These are phyloP conservation scores for Calonectria ilicicola DNA, from an alignment of 2,329 filamentous ascomycete species.

Conservation along the genomic window DNA sequence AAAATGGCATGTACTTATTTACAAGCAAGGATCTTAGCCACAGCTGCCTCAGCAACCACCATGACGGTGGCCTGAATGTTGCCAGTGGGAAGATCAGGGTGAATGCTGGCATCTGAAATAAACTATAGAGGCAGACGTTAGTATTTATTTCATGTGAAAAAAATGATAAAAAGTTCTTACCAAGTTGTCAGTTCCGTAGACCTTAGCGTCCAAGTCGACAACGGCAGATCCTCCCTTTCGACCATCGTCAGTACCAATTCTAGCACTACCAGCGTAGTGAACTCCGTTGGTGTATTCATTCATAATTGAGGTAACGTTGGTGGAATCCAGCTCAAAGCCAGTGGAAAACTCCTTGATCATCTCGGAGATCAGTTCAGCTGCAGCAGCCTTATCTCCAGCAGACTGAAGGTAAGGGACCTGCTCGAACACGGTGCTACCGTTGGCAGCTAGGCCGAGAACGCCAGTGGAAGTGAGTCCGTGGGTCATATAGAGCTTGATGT, in stretches of 20 bases:
- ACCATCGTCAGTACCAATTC: slow-evolving; percentile 69
- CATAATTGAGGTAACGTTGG: slow-evolving; percentile 42
- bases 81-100: neutral
- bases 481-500: slow-evolving; percentile 71
- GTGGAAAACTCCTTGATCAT: neutral
- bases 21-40: neutral
- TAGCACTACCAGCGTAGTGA: slow-evolving; percentile 69
- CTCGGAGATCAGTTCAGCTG: neutral
- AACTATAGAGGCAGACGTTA: neutral
- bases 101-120: neutral
- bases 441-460: slow-evolving; percentile 68
- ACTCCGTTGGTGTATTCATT: slow-evolving; percentile 50
- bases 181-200: neutral
- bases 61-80: neutral
- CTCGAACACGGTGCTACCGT: slow-evolving; percentile 68
- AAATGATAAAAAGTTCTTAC: neutral
- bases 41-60: neutral
- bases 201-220: neutral
- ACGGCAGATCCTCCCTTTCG: slow-evolving; percentile 60
- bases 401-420: slow-evolving; percentile 70
- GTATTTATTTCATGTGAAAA: neutral
- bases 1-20: neutral
- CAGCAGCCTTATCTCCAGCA: slow-evolving; percentile 62
- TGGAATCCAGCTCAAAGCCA: neutral
- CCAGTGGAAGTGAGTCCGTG: slow-evolving; percentile 72